Conservation (phyloP, 257 asterid genomes). For the Ilex asprella region DNA sequence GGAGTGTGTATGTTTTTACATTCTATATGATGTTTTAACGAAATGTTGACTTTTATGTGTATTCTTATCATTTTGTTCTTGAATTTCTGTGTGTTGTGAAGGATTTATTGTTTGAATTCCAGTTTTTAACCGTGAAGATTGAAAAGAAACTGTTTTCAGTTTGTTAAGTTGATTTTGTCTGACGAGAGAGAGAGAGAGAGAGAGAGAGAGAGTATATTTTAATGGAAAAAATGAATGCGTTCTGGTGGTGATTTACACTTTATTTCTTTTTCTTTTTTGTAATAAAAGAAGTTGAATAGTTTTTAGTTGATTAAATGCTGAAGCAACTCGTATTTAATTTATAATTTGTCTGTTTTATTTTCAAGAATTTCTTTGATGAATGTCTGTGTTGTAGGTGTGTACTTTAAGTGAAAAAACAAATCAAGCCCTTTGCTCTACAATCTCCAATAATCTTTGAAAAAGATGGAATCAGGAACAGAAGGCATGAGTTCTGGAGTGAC, state of each 20-base stretch:
- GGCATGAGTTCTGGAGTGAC: slow-evolving; percentile 46
- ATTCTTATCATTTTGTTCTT: no score
- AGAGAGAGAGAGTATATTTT: no score
- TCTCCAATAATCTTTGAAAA: slow-evolving; percentile 1
- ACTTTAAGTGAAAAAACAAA: neutral
- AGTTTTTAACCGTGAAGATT: neutral
- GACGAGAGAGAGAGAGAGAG: no score
- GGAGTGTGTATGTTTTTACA: neutral
- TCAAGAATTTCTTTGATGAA: neutral
- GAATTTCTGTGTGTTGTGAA: no score
- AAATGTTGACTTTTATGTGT: neutral
- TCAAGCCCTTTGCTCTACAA: neutral
- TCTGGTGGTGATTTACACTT: no score
- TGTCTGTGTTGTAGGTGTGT: neutral
- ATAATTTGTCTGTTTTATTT: neutral
- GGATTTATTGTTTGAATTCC: neutral
- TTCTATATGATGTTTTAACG: neutral
- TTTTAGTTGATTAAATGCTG: no score
- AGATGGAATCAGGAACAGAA: slow-evolving; percentile 61
- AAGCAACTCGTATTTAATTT: no score
- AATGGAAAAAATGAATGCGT: no score
- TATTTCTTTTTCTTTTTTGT: no score
- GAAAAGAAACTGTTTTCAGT: no score
- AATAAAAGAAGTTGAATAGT: no score
- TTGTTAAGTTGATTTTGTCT: no score